phyloP scores from a whole-genome alignment of 2,329 filamentous ascomycete genomes.

The Aspergillus fumigatus region DNA sequence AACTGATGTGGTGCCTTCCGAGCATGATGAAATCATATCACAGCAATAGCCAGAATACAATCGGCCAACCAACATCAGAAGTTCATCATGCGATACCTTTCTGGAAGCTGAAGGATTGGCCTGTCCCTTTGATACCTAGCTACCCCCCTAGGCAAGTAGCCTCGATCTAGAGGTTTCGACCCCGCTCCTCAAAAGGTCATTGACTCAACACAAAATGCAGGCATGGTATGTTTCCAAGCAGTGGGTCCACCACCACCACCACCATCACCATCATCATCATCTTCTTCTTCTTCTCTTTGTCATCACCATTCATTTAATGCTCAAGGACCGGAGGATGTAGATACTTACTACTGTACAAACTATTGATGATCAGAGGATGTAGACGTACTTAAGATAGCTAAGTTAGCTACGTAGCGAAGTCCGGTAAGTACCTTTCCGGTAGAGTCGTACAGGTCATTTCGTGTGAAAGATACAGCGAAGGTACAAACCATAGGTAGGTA shows the following conservation, averaged over 20 bases:
- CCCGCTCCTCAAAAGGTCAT: not conserved
- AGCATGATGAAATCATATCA: not conserved
- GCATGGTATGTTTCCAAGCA: not conserved
- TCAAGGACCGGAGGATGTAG: not conserved
- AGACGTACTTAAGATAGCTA: not conserved
- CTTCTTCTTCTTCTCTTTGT: no score
- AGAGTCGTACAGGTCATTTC: not conserved
- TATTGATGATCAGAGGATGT: not conserved
- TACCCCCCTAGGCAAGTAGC: not conserved
- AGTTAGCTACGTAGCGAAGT: not conserved
- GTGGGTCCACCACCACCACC: not conserved
- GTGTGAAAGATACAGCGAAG: not conserved
- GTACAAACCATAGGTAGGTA: not conserved
- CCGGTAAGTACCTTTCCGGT: not conserved
- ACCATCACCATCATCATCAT: no score
- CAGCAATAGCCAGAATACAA: not conserved
- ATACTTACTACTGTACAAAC: not conserved
- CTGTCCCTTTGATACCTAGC: not conserved
- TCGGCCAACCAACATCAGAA: not conserved
- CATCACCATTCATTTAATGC: not conserved
- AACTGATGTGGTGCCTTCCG: not conserved
- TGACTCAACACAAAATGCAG: not conserved
- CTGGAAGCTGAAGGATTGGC: conserved; percentile 5
- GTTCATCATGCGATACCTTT: conserved; percentile 6
- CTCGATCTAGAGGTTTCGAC: not conserved